Conservation (phyloP, 2,329 filamentous ascomycete species). For the Colletotrichum sp. region DNA sequence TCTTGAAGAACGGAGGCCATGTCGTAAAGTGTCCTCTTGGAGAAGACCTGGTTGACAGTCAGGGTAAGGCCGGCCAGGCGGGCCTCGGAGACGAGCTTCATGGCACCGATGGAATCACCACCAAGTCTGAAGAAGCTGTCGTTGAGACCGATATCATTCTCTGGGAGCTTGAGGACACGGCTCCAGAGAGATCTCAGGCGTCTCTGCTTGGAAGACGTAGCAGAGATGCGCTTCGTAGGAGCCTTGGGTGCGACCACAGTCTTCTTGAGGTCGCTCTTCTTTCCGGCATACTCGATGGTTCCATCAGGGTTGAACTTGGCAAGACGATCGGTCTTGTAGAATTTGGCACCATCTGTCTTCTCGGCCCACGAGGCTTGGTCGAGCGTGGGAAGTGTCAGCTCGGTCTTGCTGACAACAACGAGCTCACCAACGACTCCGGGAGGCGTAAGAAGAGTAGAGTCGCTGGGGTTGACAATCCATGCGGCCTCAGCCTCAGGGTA, state of each 20-base stretch:
- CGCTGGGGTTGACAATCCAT: slow-evolving; percentile 45
- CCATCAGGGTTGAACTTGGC: slow-evolving; percentile 40
- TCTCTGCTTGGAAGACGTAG: slow-evolving; percentile 46
- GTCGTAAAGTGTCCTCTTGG: slow-evolving; percentile 50
- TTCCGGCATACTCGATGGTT: slow-evolving; percentile 33
- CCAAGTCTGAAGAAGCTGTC: slow-evolving; percentile 67
- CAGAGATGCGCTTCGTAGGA: slow-evolving; percentile 36
- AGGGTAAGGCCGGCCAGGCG: slow-evolving; percentile 52
- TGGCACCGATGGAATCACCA: slow-evolving; percentile 65
- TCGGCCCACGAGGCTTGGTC: slow-evolving; percentile 33
- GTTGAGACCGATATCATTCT: slow-evolving; percentile 54
- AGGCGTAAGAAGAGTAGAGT: slow-evolving; percentile 40
- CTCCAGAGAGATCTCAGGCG: slow-evolving; percentile 54
- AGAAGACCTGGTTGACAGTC: slow-evolving; percentile 62
- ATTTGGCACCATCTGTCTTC: slow-evolving; percentile 23
- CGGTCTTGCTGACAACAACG: slow-evolving; percentile 36
- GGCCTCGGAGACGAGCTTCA: slow-evolving; percentile 64
- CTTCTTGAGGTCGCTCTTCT: slow-evolving; percentile 18
- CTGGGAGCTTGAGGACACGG: slow-evolving; percentile 45
- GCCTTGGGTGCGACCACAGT: not conserved
- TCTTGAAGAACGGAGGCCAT: slow-evolving; percentile 57
- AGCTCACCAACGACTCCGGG: slow-evolving; percentile 49
- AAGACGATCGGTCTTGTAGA: slow-evolving; percentile 46
- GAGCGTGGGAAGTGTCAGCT: slow-evolving; percentile 28
- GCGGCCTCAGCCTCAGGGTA: slow-evolving; percentile 31